Evolutionary conservation across 345 rosid species (phyloP).

Genomic region (Boechera divaricarpa): DNA sequence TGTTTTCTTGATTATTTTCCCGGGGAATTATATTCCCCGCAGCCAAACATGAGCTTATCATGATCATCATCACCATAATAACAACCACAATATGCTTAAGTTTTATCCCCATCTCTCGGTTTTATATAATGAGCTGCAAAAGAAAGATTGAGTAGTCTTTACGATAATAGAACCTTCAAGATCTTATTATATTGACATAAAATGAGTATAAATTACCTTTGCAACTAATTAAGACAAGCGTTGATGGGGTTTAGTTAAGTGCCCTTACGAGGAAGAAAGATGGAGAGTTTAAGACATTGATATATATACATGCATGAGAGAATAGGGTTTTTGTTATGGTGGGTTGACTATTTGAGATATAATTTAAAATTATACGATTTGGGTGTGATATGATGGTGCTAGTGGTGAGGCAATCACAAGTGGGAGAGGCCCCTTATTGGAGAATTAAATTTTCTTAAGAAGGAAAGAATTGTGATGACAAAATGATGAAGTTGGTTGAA

Average conservation of each 20-base stretch:
- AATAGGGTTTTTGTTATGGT: slow-evolving; percentile 28
- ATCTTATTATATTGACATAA: neutral
- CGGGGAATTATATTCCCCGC: slow-evolving; percentile 11
- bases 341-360: slow-evolving; percentile 41
- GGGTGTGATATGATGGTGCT: slow-evolving; percentile 15
- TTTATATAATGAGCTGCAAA: slow-evolving; percentile 22
- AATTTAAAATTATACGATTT: slow-evolving; percentile 19
- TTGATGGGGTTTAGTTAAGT: slow-evolving; percentile 23
- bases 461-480: slow-evolving; percentile 30
- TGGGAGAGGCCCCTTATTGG: slow-evolving; percentile 7
- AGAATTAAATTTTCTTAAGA: slow-evolving; percentile 14
- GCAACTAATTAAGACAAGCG: neutral
- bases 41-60: slow-evolving; percentile 31
- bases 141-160: neutral
- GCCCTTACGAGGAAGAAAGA: slow-evolving; percentile 1
- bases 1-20: slow-evolving; percentile 21
- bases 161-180: neutral
- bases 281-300: neutral
- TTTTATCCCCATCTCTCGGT: slow-evolving; percentile 19
- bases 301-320: slow-evolving; percentile 22
- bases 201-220: slow-evolving; percentile 23
- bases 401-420: slow-evolving; percentile 34
- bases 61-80: slow-evolving; percentile 27
- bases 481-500: slow-evolving; percentile 40
- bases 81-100: slow-evolving; percentile 12